Evolutionary conservation across 1,284 basidiomycete species (phyloP).

Genomic region (Trametes sp.): DNA sequence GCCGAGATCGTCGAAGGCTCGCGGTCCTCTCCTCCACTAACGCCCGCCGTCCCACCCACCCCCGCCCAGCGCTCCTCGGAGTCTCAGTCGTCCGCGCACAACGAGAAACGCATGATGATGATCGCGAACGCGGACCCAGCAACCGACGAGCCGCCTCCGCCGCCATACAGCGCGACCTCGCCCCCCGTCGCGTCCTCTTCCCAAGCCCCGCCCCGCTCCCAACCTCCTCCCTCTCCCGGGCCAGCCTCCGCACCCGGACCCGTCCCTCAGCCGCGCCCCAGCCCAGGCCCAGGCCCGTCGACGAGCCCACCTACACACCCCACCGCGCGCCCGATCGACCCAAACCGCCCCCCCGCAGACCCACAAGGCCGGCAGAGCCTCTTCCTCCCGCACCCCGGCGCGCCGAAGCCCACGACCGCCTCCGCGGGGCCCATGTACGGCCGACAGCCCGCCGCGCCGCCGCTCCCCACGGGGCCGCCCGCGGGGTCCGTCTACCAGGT

Average conservation of each 20-base stretch:
- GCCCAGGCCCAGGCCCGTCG: slow-evolving; percentile 32
- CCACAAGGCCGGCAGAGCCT: slow-evolving; percentile 49
- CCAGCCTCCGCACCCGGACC: too few species aligned
- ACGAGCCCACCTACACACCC: slow-evolving; percentile 43
- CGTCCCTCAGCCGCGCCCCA: too few species aligned
- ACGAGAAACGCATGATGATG: slow-evolving; percentile 26
- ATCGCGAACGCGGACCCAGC: slow-evolving; percentile 25
- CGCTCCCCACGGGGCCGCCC: slow-evolving; percentile 27
- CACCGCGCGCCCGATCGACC: slow-evolving; percentile 39
- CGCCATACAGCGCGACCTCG: slow-evolving; percentile 26
- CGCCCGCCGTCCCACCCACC: slow-evolving; percentile 15
- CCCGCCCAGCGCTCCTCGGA: not conserved
- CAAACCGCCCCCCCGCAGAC: slow-evolving; percentile 22
- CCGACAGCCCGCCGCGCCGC: slow-evolving; percentile 38
- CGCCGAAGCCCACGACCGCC: slow-evolving; percentile 60
- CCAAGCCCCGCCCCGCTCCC: slow-evolving; percentile 11
- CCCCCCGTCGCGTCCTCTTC: slow-evolving; percentile 16
- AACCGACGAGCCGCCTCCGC: slow-evolving; percentile 21
- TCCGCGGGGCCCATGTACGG: slow-evolving; percentile 69
- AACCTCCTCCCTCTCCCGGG: too few species aligned
- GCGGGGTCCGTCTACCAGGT: slow-evolving; percentile 43
- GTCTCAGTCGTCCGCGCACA: slow-evolving; percentile 10
- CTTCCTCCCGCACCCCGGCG: slow-evolving; percentile 78
- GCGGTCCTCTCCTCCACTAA: slow-evolving; percentile 14
- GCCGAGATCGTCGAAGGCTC: slow-evolving; percentile 23